Percentiles rank a stretch among this genome's conserved stretches.
Evolutionary conservation across 805 yeast species (phyloP).

Genomic region (Starmerella sp.): DNA sequence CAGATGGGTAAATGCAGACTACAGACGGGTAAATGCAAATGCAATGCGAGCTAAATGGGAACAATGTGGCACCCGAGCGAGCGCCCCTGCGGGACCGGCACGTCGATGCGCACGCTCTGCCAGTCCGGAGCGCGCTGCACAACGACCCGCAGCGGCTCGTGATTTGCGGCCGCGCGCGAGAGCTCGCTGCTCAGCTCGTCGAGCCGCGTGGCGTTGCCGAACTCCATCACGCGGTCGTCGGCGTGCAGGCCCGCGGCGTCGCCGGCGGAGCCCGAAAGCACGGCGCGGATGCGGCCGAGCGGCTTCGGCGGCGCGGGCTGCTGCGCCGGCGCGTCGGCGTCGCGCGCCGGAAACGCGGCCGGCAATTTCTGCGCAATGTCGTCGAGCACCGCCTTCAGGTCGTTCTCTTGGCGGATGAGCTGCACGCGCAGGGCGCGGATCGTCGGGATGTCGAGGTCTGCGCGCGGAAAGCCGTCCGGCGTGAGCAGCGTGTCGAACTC

Average conservation of each 20-base stretch:
- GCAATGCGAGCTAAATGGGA: neutral
- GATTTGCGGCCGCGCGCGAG: neutral
- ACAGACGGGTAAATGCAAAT: too few relatives aligned
- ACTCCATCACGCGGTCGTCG: conserved; percentile 44
- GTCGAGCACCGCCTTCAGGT: conserved; percentile 41
- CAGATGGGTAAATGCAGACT: too few relatives aligned
- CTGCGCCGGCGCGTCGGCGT: neutral
- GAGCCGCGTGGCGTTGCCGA: conserved; percentile 45
- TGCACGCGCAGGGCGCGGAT: conserved; percentile 50
- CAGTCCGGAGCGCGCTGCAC: neutral
- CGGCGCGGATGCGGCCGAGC: conserved; percentile 13
- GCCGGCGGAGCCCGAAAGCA: conserved; percentile 46
- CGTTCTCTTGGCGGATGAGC: conserved; percentile 61
- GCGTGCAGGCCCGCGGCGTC: conserved; percentile 40
- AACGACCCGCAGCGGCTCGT: conserved; percentile 1
- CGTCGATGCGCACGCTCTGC: neutral
- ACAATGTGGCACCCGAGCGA: conserved; percentile 19
- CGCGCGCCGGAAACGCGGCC: conserved; percentile 28
- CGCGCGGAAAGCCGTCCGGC: conserved; percentile 73
- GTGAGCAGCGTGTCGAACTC: conserved; percentile 58
- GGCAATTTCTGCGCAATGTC: conserved; percentile 39
- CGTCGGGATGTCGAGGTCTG: conserved; percentile 68
- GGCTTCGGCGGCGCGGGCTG: neutral
- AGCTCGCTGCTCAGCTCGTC: conserved; percentile 41
- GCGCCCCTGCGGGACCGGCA: conserved; percentile 6